Conservation (phyloP, 2,329 filamentous ascomycete species). For the Aureobasidium mangrovei region DNA sequence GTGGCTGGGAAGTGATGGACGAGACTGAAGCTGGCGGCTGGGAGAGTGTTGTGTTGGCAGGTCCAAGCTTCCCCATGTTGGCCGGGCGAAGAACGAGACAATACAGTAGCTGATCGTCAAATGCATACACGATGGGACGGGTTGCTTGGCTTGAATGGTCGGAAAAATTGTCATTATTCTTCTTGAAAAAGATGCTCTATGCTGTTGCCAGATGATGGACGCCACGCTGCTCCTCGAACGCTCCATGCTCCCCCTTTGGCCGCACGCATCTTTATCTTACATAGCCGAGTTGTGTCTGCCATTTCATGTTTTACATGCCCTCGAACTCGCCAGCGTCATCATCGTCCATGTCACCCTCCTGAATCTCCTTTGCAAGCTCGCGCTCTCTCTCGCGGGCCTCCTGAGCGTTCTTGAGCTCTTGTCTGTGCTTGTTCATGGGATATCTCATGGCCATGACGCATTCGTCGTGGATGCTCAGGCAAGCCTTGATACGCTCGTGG, state of each 20-base stretch:
- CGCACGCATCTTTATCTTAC: constrained; percentile 9
- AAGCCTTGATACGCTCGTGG: constrained; percentile 90
- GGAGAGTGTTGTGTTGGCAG: not conserved
- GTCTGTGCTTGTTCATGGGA: constrained; percentile 96
- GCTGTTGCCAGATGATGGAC: constrained; percentile 1
- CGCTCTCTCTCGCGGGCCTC: constrained; percentile 95
- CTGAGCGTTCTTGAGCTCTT: constrained; percentile 96
- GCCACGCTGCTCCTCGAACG: constrained; percentile 9
- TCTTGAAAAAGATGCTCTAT: constrained; percentile 9
- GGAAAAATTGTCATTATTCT: constrained; percentile 11
- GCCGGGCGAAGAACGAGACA: not conserved
- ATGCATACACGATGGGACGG: not conserved
- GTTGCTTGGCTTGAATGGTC: not conserved
- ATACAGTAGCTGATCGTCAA: not conserved
- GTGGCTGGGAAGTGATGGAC: constrained; percentile 12
- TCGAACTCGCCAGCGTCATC: constrained; percentile 88
- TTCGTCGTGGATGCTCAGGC: constrained; percentile 87
- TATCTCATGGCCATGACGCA: constrained; percentile 99
- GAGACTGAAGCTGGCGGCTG: constrained; percentile 6
- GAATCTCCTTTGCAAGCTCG: constrained; percentile 97
- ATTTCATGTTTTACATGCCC: constrained; percentile 60
- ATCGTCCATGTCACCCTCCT: constrained; percentile 93
- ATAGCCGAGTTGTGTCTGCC: constrained; percentile 3
- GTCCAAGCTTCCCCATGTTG: constrained; percentile 6
- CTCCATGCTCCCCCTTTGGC: not conserved